These are phyloP conservation scores for Lineolata rhizophorae DNA, from an alignment of 495 filamentous ascomycete species.

Conservation along the genomic window DNA sequence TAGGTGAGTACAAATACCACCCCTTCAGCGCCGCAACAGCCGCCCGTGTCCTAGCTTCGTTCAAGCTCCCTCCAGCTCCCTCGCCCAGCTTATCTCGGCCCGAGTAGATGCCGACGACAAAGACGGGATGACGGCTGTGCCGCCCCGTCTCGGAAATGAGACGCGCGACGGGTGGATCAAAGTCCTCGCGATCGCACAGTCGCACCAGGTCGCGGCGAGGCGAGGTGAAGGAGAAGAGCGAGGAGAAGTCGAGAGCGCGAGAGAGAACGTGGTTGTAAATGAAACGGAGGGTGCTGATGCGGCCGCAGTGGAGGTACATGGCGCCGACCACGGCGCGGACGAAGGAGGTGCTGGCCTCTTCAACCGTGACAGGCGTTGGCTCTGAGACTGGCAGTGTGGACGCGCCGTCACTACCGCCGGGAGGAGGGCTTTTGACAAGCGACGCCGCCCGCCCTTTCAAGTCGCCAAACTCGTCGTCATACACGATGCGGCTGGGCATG, in stretches of 20 bases:
- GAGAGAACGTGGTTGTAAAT: constrained; percentile 62
- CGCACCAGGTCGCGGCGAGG: constrained; percentile 60
- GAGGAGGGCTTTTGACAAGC: neutral
- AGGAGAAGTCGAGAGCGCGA: constrained; percentile 50
- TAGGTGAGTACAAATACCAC: constrained; percentile 89
- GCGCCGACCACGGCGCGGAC: constrained; percentile 64
- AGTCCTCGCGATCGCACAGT: constrained; percentile 71
- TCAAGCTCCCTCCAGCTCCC: constrained; percentile 48
- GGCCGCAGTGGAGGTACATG: constrained; percentile 58
- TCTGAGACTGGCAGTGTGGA: neutral
- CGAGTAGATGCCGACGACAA: constrained; percentile 82
- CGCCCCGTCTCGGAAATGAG: constrained; percentile 78
- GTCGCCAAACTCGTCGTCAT: constrained; percentile 66
- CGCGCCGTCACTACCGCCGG: too few species aligned
- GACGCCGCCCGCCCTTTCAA: constrained; percentile 7
- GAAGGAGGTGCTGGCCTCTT: constrained; percentile 35
- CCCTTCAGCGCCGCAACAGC: constrained; percentile 65
- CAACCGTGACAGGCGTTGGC: constrained; percentile 2
- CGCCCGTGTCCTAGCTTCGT: constrained; percentile 56
- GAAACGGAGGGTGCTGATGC: constrained; percentile 52
- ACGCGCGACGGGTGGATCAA: constrained; percentile 69
- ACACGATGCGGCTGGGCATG: constrained; percentile 45
- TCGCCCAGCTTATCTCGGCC: constrained; percentile 80
- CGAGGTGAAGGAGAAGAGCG: constrained; percentile 60
- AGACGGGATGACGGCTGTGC: constrained; percentile 60